Percentiles rank a stretch among this genome's conserved stretches.
Evolutionary conservation across 2,329 filamentous ascomycete species (phyloP).

Genomic region (Phialocephala sp.): DNA sequence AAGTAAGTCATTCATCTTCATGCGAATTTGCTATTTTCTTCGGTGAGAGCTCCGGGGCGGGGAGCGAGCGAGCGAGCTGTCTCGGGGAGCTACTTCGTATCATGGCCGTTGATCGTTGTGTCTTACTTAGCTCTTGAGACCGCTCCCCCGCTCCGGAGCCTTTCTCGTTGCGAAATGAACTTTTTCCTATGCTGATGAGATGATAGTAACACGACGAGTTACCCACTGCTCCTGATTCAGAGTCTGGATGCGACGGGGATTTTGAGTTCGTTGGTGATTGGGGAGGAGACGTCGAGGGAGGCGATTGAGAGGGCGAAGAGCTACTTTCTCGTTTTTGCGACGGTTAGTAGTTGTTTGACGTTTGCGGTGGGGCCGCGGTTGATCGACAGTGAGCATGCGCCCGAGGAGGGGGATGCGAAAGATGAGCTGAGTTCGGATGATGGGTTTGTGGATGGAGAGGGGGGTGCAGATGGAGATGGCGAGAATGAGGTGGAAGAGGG

Average conservation of each 20-base stretch:
- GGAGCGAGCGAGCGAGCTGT: too few relatives aligned
- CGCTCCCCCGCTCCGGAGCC: too few relatives aligned
- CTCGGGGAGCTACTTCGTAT: too few relatives aligned
- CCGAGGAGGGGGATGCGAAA: constrained; percentile 42
- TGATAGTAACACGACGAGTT: constrained; percentile 50
- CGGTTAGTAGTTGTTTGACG: constrained; percentile 66
- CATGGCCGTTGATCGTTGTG: too few relatives aligned
- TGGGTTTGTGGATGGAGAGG: constrained; percentile 34
- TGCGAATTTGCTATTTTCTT: background rate
- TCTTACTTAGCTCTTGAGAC: too few relatives aligned
- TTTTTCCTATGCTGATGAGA: too few relatives aligned
- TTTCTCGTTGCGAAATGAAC: too few relatives aligned
- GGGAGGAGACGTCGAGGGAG: constrained; percentile 51
- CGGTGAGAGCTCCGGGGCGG: too few relatives aligned
- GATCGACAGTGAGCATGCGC: constrained; percentile 52
- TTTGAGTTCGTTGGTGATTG: constrained; percentile 34
- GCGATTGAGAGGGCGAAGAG: constrained; percentile 65
- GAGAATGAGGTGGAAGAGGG: constrained; percentile 16
- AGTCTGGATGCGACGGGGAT: constrained; percentile 36
- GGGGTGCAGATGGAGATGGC: background rate
- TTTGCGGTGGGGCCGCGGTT: constrained; percentile 67
- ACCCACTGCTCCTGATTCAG: constrained; percentile 52
- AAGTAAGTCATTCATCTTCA: constrained; percentile 38
- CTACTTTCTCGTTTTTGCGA: constrained; percentile 70
- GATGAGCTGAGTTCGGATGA: constrained; percentile 35